phyloP scores from a whole-genome alignment of 768 basidiomycete species.

The Kwoniella sp. region DNA sequence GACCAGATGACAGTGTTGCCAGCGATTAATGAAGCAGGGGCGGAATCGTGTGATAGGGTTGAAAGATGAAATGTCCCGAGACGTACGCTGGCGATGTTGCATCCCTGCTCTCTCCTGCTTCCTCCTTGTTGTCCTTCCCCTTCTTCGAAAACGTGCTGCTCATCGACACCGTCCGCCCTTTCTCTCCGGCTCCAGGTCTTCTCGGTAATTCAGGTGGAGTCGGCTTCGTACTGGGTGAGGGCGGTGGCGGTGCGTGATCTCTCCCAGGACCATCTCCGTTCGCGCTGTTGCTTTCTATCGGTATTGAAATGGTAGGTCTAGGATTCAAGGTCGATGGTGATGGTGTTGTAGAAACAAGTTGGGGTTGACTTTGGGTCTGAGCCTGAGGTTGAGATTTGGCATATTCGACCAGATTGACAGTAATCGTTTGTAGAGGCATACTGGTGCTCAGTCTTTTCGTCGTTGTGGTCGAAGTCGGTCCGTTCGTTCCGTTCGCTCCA shows the following conservation, averaged over 20 bases:
- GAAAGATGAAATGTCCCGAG: background rate
- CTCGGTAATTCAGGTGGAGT: conserved; percentile 16
- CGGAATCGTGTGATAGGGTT: no score
- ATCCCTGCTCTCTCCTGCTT: conserved; percentile 8
- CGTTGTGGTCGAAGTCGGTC: background rate
- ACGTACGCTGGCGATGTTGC: conserved; percentile 1
- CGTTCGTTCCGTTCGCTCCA: background rate
- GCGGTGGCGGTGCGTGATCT: conserved; percentile 13
- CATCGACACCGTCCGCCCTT: background rate
- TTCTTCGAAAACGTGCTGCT: conserved; percentile 11
- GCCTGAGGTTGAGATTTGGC: conserved; percentile 22
- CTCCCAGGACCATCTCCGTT: background rate
- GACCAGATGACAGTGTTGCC: no score
- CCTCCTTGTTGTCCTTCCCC: conserved; percentile 12
- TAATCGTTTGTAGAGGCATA: conserved; percentile 35
- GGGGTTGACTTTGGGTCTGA: background rate
- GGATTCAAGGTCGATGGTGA: background rate
- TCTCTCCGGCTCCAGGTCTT: conserved; percentile 20
- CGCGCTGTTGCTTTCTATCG: background rate
- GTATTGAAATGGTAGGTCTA: background rate
- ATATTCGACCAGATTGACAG: conserved; percentile 47
- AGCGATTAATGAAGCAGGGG: no score
- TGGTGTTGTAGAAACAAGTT: background rate
- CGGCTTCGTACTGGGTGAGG: conserved; percentile 33
- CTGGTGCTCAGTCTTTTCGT: conserved; percentile 5